Evolutionary conservation across 495 filamentous ascomycete species (phyloP).

Genomic region (Hypoxylon lienhwacheense): DNA sequence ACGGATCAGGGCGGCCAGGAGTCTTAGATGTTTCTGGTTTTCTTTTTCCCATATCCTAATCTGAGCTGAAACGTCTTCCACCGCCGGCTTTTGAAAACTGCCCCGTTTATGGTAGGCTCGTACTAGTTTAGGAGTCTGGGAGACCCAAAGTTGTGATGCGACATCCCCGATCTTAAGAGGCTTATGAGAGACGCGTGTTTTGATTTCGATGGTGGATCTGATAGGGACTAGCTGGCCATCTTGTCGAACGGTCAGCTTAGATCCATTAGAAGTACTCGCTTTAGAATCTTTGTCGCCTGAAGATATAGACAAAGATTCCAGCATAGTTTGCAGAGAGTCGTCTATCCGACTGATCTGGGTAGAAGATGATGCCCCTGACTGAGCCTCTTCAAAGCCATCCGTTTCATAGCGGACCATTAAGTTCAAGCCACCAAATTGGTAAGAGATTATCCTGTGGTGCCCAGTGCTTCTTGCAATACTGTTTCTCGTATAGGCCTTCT

Average conservation of each 20-base stretch:
- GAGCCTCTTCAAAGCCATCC: conserved; percentile 45
- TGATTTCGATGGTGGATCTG: conserved; percentile 52
- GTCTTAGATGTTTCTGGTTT: conserved; percentile 41
- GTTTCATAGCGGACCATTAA: conserved; percentile 53
- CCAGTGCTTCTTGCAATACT: conserved; percentile 46
- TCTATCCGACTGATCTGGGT: conserved; percentile 17
- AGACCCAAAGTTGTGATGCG: conserved; percentile 53
- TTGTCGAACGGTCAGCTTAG: conserved; percentile 41
- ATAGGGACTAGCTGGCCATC: conserved; percentile 42
- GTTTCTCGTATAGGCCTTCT: conserved; percentile 51
- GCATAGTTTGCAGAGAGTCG: conserved; percentile 28
- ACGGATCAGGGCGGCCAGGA: conserved; percentile 42
- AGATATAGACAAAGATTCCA: conserved; percentile 40
- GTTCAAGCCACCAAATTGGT: conserved; percentile 47
- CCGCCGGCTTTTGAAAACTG: conserved; percentile 42
- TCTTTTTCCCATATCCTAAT: conserved; percentile 45
- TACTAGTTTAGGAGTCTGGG: conserved; percentile 53
- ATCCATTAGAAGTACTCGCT: conserved; percentile 13
- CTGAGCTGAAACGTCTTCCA: conserved; percentile 43
- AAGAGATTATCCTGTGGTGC: conserved; percentile 53
- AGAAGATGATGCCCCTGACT: background rate
- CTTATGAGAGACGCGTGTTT: conserved; percentile 48
- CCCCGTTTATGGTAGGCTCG: conserved; percentile 51
- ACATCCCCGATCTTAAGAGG: conserved; percentile 44
- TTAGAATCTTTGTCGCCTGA: background rate